Percentiles rank a stretch among this genome's conserved stretches.
phyloP scores from a whole-genome alignment of 805 yeast species.

The Millerozyma miso region DNA sequence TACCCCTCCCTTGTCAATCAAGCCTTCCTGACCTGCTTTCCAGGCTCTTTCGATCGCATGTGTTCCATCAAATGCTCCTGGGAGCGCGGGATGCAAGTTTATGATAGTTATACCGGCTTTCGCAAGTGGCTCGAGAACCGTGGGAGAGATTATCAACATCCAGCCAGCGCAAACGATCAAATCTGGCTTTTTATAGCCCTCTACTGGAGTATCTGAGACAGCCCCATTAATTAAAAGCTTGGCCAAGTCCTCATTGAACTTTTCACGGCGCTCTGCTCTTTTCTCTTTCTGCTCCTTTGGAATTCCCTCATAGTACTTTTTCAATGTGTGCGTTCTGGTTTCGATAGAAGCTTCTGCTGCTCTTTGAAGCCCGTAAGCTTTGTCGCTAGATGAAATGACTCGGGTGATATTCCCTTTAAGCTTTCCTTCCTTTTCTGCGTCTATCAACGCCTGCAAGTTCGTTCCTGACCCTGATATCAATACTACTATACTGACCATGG shows the following conservation, averaged over 20 bases:
- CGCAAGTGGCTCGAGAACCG: conserved; percentile 64
- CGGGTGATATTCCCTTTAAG: conserved; percentile 55
- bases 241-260: conserved; percentile 78
- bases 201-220: conserved; percentile 25
- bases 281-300: conserved; percentile 62
- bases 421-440: conserved; percentile 48
- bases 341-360: conserved; percentile 70
- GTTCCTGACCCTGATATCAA: conserved; percentile 94
- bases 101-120: conserved; percentile 69
- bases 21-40: conserved; percentile 88
- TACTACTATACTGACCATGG: conserved; percentile 48
- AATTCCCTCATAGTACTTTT: conserved; percentile 66
- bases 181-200: conserved; percentile 56
- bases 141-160: conserved; percentile 87
- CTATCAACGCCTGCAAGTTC: conserved; percentile 92
- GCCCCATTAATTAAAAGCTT: conserved; percentile 53
- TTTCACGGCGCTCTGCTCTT: conserved; percentile 58
- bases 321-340: conserved; percentile 67
- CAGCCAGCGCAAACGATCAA: conserved; percentile 97
- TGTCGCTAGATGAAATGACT: conserved; percentile 80
- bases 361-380: conserved; percentile 84
- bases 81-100: conserved; percentile 94
- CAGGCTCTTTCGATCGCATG: conserved; percentile 96
- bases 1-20: conserved; percentile 74
- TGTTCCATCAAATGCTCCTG: conserved; percentile 95